phyloP scores from a whole-genome alignment of 352 stramenopile species.

The Peronospora farinosa region DNA sequence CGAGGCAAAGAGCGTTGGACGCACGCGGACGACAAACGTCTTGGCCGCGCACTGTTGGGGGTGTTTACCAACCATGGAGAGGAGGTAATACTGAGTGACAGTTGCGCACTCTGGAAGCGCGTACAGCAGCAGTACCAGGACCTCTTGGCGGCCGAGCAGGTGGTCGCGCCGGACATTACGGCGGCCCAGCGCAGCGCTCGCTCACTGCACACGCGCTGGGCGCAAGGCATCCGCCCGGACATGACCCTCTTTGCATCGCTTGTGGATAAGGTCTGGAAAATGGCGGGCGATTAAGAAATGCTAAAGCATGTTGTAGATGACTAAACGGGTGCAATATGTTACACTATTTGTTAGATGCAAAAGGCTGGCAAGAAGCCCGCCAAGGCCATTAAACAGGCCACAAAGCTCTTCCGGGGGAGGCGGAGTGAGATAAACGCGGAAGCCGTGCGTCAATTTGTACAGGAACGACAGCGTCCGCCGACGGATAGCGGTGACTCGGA shows the following conservation, averaged over 20 bases:
- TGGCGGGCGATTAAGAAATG: not conserved
- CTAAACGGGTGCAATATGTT: constrained; percentile 14
- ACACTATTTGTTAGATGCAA: constrained; percentile 12
- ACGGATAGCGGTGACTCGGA: constrained; percentile 11
- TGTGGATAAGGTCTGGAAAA: constrained; percentile 15
- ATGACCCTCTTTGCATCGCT: constrained; percentile 26
- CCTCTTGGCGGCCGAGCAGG: constrained; percentile 17
- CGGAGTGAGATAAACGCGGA: constrained; percentile 20
- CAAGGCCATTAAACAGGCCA: constrained; percentile 18
- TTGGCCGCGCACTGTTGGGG: constrained; percentile 21
- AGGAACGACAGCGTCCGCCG: constrained; percentile 14
- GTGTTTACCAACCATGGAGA: constrained; percentile 24
- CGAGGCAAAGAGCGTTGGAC: constrained; percentile 30
- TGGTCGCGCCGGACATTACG: constrained; percentile 7
- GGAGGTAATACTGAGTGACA: constrained; percentile 22
- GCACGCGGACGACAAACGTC: constrained; percentile 27
- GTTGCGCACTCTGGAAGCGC: constrained; percentile 25
- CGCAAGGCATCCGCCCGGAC: constrained; percentile 23
- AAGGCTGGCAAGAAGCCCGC: constrained; percentile 14
- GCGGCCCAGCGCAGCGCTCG: constrained; percentile 18
- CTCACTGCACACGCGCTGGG: constrained; percentile 30
- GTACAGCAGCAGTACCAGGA: constrained; percentile 30
- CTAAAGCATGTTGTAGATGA: not conserved
- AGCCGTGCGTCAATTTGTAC: constrained; percentile 21
- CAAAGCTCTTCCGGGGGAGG: constrained; percentile 20